phyloP scores from a whole-genome alignment of 306 rosid genomes.

The Quillaja saponaria region DNA sequence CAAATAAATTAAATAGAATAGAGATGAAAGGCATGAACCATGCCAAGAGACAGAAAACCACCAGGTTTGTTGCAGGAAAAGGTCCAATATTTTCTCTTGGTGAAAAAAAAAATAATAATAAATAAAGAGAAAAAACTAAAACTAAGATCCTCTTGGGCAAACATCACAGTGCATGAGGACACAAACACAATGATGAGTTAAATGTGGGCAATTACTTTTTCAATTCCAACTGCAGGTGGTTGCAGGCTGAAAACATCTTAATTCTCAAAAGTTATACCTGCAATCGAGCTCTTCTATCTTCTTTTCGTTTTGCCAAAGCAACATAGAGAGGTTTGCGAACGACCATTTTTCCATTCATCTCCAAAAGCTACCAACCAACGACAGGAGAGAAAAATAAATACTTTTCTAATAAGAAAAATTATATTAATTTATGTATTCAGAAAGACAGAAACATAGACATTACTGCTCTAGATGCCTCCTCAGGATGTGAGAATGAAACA shows the following conservation, averaged over 20 bases:
- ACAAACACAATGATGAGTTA: no score
- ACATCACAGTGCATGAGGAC: no score
- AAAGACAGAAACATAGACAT: conserved; percentile 42
- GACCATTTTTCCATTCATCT: conserved; percentile 95
- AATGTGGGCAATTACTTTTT: no score
- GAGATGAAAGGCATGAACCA: no score
- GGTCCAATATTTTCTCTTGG: no score
- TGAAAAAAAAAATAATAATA: no score
- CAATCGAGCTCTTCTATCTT: conserved; percentile 96
- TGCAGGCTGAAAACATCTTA: neutral
- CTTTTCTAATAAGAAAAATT: neutral
- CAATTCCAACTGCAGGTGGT: no score
- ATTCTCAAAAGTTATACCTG: conserved; percentile 56
- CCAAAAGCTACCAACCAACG: conserved; percentile 56
- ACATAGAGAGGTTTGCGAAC: conserved; percentile 93
- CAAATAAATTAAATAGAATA: neutral
- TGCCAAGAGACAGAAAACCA: no score
- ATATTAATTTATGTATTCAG: neutral
- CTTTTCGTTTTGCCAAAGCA: conserved; percentile 94
- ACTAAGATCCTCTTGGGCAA: no score
- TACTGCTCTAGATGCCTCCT: conserved; percentile 97
- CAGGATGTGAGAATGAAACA: conserved; percentile 93
- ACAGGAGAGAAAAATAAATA: neutral
- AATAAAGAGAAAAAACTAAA: no score
- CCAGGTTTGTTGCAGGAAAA: no score